A percentile compares a stretch with the other conserved stretches of the same genome.
Evolutionary conservation across 148 eudicot species (phyloP).

Genomic region (Rhododendron ferrugineum): DNA sequence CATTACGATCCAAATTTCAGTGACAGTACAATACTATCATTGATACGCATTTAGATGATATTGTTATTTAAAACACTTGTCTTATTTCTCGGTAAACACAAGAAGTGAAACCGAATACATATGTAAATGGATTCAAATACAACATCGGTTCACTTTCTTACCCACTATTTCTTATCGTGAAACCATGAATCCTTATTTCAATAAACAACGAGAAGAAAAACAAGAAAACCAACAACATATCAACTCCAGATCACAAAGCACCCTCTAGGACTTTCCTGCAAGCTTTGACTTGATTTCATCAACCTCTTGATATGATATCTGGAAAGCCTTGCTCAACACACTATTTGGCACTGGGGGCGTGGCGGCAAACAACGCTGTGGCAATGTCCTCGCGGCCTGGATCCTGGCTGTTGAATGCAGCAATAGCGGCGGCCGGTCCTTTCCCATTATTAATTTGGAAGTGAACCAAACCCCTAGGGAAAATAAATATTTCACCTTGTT

Average conservation of each 20-base stretch:
- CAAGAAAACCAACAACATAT: no score
- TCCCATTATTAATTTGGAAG: constrained; percentile 36
- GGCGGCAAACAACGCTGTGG: constrained; percentile 7
- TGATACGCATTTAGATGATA: no score
- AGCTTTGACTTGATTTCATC: constrained; percentile 7
- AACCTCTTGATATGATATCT: constrained; percentile 1
- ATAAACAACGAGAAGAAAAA: not conserved
- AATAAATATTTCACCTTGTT: constrained; percentile 27
- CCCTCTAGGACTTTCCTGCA: no score
- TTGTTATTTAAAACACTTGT: no score
- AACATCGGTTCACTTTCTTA: not conserved
- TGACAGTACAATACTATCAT: no score
- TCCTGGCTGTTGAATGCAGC: constrained; percentile 42
- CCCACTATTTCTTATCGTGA: not conserved
- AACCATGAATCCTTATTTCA: not conserved
- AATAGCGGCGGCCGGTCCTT: constrained; percentile 21
- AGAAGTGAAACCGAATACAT: not conserved
- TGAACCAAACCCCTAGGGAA: constrained; percentile 38
- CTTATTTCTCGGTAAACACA: not conserved
- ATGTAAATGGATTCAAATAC: not conserved
- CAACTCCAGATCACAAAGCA: no score
- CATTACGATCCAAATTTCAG: no score
- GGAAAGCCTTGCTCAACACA: constrained; percentile 20
- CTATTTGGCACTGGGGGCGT: constrained; percentile 3
- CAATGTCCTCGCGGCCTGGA: constrained; percentile 13